These are phyloP conservation scores for Triadica sebifera DNA, from an alignment of 345 rosid species.

Conservation along the genomic window DNA sequence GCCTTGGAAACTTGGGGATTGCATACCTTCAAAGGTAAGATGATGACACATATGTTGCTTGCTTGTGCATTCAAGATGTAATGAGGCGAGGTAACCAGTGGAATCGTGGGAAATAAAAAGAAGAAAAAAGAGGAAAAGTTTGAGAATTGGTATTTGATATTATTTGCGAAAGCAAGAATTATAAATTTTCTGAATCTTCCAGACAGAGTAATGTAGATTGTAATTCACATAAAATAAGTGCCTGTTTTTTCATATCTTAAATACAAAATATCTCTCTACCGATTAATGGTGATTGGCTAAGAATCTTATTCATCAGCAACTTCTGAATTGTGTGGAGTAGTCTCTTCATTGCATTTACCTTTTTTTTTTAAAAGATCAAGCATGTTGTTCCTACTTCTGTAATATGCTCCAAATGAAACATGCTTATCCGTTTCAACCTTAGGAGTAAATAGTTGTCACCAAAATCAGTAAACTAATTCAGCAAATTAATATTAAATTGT, in stretches of 20 bases:
- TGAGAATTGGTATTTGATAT: not conserved
- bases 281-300: not conserved
- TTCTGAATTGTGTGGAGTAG: too few relatives aligned
- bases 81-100: not conserved
- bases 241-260: not conserved
- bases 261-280: not conserved
- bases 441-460: not conserved
- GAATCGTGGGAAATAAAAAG: not conserved
- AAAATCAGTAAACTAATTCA: not conserved
- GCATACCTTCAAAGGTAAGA: slow-evolving; percentile 82
- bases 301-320: not conserved
- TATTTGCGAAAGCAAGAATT: not conserved
- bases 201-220: not conserved
- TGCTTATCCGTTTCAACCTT: not conserved
- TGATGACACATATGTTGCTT: not conserved
- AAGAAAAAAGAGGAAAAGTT: too few relatives aligned
- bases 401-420: not conserved
- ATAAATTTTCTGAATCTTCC: slow-evolving; percentile 4
- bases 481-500: not conserved
- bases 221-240: not conserved
- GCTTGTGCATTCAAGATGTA: not conserved
- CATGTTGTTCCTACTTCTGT: not conserved
- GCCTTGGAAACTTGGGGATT: slow-evolving; percentile 89
- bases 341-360: not conserved
- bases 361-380: slow-evolving; percentile 1